A percentile compares a stretch with the other conserved stretches of the same genome.
phyloP scores from a whole-genome alignment of 225 moss, liverwort and hornwort genomes.

The Antitrichia curtipendula region DNA sequence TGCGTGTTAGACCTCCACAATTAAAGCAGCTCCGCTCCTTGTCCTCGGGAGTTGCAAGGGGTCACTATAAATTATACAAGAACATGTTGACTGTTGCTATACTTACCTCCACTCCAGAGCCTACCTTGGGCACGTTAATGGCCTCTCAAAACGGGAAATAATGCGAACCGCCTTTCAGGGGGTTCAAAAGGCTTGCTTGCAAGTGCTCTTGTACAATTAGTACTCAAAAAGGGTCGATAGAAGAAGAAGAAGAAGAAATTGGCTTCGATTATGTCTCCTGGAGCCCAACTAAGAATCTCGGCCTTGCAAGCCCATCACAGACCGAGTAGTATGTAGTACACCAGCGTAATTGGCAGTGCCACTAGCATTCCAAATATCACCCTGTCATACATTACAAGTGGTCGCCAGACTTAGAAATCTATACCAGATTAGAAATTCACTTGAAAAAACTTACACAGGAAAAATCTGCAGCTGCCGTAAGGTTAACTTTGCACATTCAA shows the following conservation, averaged over 20 bases:
- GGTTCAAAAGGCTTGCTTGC: slow-evolving; percentile 1
- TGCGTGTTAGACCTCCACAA: slow-evolving; percentile 1
- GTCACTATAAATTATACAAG: slow-evolving; percentile 28
- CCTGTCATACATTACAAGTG: slow-evolving; percentile 7
- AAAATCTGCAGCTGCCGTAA: not conserved
- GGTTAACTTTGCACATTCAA: not conserved
- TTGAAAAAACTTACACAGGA: not conserved
- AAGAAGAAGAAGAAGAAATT: not conserved
- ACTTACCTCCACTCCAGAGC: not conserved
- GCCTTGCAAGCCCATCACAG: slow-evolving; percentile 6
- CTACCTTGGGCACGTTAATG: slow-evolving; percentile 1
- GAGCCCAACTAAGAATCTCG: slow-evolving; percentile 1
- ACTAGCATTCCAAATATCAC: slow-evolving; percentile 55
- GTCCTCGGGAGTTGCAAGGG: slow-evolving; percentile 10
- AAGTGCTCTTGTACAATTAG: slow-evolving; percentile 19
- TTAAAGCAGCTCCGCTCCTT: slow-evolving; percentile 4
- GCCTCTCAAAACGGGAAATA: slow-evolving; percentile 9
- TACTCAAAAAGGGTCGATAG: slow-evolving; percentile 1
- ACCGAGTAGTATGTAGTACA: slow-evolving; percentile 51
- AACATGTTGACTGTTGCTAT: not conserved
- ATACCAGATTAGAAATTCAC: not conserved
- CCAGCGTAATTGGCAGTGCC: slow-evolving; percentile 33
- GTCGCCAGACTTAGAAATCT: not conserved
- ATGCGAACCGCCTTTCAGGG: not conserved
- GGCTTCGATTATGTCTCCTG: not conserved